Base-by-base conservation (phyloP, 495 filamentous ascomycete species). In the Aspergillus olivimuriae region DNA sequence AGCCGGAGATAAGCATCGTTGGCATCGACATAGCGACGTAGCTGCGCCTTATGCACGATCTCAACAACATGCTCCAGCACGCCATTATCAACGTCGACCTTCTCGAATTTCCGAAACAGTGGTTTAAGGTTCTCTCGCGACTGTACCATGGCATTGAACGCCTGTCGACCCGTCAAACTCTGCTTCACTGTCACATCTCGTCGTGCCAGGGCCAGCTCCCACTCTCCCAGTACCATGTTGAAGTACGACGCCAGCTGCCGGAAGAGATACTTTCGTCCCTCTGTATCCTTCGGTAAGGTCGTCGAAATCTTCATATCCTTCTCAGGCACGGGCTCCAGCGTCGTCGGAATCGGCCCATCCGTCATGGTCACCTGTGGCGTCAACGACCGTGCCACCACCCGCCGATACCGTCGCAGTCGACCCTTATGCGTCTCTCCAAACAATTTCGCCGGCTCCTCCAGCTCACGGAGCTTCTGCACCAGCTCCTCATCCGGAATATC, bases 1-100 rank as follows among this genome's bases (percentile, higher is more conserved):
- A 97, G 65, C 24, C 87, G 73, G 38, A 98, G 64, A 60, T 97
- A 98, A 1, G 88, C 88, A 59, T 98, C 90, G 56, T 96, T 97
- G 16, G 92, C 92, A 65, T 95, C 87, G 26, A 98, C 94, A 60
- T 97, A 98, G 53, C 87, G 74, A 42, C 86, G 70, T 56, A 87
- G 82, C 70, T 98, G 92, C 4, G 89, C 88, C 17, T 89, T 87
- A 48, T 81, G 70, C 12, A 95, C 89, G 52, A 98, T 97, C 68
- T 96, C 91, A n/a, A 91, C 80, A 8, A 98, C 74, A 9, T 90
- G 86, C 48, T 82, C 80, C 14, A 97, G 69, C 19, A 98, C 74
- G 10, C 78, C 78, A 44, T 87, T 80, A 41, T 89, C 84, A 4
- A 97, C 58, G 28, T 89, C 86, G 2, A 70, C 75, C 40, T 81